Base-by-base conservation (phyloP, 2,329 filamentous ascomycete species). In the Diaporthe sp. region DNA sequence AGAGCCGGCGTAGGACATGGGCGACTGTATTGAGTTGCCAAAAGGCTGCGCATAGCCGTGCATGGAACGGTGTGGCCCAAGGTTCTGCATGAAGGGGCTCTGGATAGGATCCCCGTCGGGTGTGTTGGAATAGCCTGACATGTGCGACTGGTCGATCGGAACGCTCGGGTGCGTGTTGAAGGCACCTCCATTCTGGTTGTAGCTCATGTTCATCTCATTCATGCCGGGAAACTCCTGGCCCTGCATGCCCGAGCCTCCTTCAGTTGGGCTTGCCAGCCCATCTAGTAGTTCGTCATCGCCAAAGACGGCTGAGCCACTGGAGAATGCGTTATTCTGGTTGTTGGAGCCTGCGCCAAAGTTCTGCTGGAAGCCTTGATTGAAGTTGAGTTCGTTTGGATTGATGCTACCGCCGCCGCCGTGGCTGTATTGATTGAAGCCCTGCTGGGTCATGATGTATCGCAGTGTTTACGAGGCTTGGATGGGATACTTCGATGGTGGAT, bases 21-120 rank as follows among this genome's bases (percentile, higher is more conserved):
- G 88, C 17, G 88, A 89, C 74, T 90, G 88, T 9, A 90, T 81
- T 3, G 90, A 90, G 72, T 85, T 88, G 75, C 87, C 87, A 76
- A 92, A 90, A 22, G 88, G 86, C 72, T 90, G 88, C 22, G 88
- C 87, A 81, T 90, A 88, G n/a, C 53, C 73, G 81, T 92, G 90
- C 80, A 94, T 92, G 75, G 91, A 90, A 60, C 94, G 91, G 83
- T 95, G 97, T 78, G 95, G 94, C 49, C 89, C 89, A 86, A 96
- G 97, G 81, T 90, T 92, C 79, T 94, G 91, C 57, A 94, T 90
- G 81, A 95, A 98, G 0, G 96, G 96, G 80, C 95, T 98, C 81
- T 97, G 94, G 76, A 98, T 96, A 8, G 96, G 95, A 72, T 95
- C 94, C 71, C 95, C 95, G 77, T 98, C 96, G 4, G 96, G 96